phyloP scores from a whole-genome alignment of 176 grass and related monocot species.

The Carex littledalei region DNA sequence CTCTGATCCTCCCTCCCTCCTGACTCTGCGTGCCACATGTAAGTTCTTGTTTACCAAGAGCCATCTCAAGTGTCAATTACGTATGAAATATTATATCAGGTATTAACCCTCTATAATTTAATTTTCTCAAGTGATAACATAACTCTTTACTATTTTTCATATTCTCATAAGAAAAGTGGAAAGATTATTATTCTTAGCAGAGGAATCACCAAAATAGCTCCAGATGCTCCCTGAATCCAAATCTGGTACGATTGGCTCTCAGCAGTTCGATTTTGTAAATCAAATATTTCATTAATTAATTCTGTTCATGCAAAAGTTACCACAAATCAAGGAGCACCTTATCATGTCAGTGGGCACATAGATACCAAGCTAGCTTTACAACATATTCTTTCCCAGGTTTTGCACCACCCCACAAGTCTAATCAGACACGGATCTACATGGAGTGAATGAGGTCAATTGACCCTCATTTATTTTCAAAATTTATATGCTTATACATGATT shows the following conservation, averaged over 20 bases:
- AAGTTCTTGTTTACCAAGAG: not conserved
- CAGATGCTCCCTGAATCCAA: not conserved
- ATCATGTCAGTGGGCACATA: not conserved
- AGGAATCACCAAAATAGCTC: not conserved
- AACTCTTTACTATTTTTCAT: not conserved
- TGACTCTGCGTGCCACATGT: not conserved
- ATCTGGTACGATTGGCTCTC: not conserved
- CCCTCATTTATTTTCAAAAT: too few species aligned
- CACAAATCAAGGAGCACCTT: not conserved
- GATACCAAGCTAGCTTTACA: not conserved
- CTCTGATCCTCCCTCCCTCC: not conserved
- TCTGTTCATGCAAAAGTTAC: not conserved
- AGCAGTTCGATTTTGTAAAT: not conserved
- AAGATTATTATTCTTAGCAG: not conserved
- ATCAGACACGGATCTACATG: too few species aligned
- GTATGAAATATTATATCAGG: not conserved
- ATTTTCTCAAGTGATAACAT: not conserved
- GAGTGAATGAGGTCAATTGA: too few species aligned
- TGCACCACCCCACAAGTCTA: not conserved
- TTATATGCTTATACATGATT: too few species aligned
- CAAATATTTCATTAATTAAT: not conserved
- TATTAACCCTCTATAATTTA: not conserved
- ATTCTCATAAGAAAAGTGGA: not conserved
- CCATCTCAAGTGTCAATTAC: not conserved
- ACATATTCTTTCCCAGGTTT: not conserved